Conservation (phyloP, 164 flowering plant species). For the Aristolochia californica region DNA sequence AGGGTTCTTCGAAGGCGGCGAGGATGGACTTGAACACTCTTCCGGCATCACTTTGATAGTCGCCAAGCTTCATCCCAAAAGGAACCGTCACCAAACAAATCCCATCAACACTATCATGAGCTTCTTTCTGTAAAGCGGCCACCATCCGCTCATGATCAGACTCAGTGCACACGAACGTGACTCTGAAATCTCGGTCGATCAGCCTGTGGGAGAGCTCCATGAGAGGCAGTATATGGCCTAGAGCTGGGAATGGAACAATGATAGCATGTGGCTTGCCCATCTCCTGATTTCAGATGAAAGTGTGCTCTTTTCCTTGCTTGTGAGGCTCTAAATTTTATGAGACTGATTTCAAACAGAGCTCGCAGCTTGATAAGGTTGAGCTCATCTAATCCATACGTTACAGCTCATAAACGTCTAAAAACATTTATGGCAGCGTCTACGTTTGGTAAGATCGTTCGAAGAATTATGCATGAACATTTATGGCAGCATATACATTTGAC, state of each 20-base stretch:
- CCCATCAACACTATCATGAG: not conserved
- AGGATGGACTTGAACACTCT: slow-evolving; percentile 1
- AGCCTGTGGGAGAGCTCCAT: slow-evolving; percentile 20
- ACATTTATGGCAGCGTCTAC: no score
- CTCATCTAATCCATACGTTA: no score
- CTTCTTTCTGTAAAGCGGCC: not conserved
- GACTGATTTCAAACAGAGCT: no score
- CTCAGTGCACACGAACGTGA: slow-evolving; percentile 13
- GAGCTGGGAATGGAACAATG: slow-evolving; percentile 19
- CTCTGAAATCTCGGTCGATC: slow-evolving; percentile 14
- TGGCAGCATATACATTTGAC: no score
- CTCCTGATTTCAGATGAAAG: no score
- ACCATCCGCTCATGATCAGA: not conserved
- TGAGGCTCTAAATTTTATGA: no score
- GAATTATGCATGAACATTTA: no score
- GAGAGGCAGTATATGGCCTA: slow-evolving; percentile 22
- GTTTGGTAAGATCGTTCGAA: no score
- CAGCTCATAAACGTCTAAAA: no score
- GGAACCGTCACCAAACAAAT: slow-evolving; percentile 11
- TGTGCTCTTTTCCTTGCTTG: no score
- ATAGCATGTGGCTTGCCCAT: slow-evolving; percentile 18
- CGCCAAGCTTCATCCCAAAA: slow-evolving; percentile 12
- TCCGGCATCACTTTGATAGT: slow-evolving; percentile 1
- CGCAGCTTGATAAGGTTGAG: no score
- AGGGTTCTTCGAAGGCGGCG: slow-evolving; percentile 6